Evolutionary conservation across 768 basidiomycete genomes (phyloP).

Genomic region (Phlebiopsis gigantea): DNA sequence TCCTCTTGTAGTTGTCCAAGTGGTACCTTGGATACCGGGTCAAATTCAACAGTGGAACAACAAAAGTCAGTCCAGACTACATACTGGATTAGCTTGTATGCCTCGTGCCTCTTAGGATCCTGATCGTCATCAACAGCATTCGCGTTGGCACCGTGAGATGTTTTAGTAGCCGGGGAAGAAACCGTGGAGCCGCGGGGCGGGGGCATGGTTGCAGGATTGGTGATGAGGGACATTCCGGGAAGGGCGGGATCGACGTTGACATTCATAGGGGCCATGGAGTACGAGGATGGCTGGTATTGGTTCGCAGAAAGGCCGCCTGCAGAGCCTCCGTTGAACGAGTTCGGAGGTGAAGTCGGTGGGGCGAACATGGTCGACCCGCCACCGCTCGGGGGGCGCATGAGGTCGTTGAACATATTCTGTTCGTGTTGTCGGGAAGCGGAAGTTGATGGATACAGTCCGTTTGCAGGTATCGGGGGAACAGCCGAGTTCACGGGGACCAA

Average conservation of each 20-base stretch:
- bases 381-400: conserved; percentile 46
- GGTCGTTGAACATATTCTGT: conserved; percentile 51
- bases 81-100: conserved; percentile 77
- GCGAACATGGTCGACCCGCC: conserved; percentile 68
- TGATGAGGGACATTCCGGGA: conserved; percentile 41
- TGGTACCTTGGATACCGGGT: conserved; percentile 58
- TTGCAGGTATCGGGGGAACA: conserved; percentile 27
- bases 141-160: conserved; percentile 3
- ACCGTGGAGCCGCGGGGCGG: conserved; percentile 17
- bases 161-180: conserved; percentile 2
- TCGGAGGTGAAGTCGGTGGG: conserved; percentile 36
- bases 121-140: conserved; percentile 47
- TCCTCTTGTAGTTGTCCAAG: conserved; percentile 83
- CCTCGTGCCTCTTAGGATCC: conserved; percentile 73
- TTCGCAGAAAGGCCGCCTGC: conserved; percentile 18
- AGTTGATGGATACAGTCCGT: conserved; percentile 38
- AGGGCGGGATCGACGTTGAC: conserved; percentile 53
- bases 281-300: conserved; percentile 33
- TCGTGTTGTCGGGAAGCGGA: conserved; percentile 38
- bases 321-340: conserved; percentile 12
- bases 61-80: conserved; percentile 17
- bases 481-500: conserved; percentile 49
- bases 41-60: background rate
- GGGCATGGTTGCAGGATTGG: conserved; percentile 30
- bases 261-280: conserved; percentile 45